Conservation (phyloP, 2,329 filamentous ascomycete genomes). For the Fonsecaea erecta region DNA sequence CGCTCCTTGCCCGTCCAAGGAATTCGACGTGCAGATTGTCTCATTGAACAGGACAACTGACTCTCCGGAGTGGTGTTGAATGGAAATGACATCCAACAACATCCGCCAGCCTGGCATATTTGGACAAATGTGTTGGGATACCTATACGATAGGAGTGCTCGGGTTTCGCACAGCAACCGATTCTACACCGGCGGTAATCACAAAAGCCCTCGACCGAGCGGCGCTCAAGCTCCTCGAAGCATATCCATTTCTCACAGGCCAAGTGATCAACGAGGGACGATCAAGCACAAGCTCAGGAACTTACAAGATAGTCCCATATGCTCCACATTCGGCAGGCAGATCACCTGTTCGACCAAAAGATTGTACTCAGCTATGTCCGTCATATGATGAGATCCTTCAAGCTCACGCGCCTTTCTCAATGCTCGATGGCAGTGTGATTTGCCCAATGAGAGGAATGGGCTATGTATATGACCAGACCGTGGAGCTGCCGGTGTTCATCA, state of each 20-base stretch:
- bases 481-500: slow-evolving; percentile 36
- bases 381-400: slow-evolving; percentile 32
- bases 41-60: not conserved
- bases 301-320: slow-evolving; percentile 34
- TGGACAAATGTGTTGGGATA: slow-evolving; percentile 18
- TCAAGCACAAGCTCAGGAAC: slow-evolving; percentile 17
- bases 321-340: slow-evolving; percentile 25
- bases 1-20: not conserved
- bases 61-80: not conserved
- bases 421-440: slow-evolving; percentile 42
- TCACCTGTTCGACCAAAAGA: slow-evolving; percentile 35
- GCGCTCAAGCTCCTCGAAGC: slow-evolving; percentile 12
- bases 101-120: slow-evolving; percentile 22
- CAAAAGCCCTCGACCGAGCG: slow-evolving; percentile 12
- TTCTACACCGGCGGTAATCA: slow-evolving; percentile 4
- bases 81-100: slow-evolving; percentile 4
- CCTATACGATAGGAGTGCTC: slow-evolving; percentile 12
- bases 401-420: slow-evolving; percentile 40
- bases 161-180: slow-evolving; percentile 13
- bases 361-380: slow-evolving; percentile 27
- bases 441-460: slow-evolving; percentile 36
- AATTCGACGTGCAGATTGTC: not conserved
- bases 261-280: slow-evolving; percentile 21
- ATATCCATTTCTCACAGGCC: slow-evolving; percentile 16
- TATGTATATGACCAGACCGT: slow-evolving; percentile 34